Evolutionary conservation across 2,329 filamentous ascomycete genomes (phyloP).

Genomic region (Fusarium musae): DNA sequence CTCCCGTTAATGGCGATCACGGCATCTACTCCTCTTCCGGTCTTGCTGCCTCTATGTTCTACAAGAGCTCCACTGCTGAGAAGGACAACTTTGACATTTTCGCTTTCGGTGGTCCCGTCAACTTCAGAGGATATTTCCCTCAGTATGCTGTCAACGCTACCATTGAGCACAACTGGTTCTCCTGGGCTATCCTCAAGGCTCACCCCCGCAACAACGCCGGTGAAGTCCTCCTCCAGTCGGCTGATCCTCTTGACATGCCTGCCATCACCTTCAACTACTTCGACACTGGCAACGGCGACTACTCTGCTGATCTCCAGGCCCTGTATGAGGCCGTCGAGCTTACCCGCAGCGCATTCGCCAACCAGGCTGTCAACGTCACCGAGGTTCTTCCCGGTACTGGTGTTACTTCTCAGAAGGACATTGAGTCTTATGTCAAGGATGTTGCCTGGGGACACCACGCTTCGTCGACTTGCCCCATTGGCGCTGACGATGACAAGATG

Average conservation of each 20-base stretch:
- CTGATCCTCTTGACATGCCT: conserved; percentile 72
- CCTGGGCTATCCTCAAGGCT: conserved; percentile 63
- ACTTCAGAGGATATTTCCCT: conserved; percentile 68
- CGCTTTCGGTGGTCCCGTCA: conserved; percentile 64
- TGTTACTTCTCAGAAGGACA: conserved; percentile 28
- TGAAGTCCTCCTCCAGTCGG: conserved; percentile 68
- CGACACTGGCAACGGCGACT: conserved; percentile 60
- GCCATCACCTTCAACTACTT: conserved; percentile 72
- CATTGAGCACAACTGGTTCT: conserved; percentile 55
- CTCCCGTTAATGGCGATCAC: conserved; percentile 42
- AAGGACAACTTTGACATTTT: conserved; percentile 60
- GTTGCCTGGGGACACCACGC: conserved; percentile 51
- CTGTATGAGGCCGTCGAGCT: conserved; percentile 66
- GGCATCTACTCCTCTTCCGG: conserved; percentile 59
- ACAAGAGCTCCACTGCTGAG: conserved; percentile 52
- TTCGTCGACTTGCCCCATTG: conserved; percentile 49
- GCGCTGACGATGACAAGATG: conserved; percentile 46
- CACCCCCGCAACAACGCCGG: conserved; percentile 72
- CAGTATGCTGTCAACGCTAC: conserved; percentile 61
- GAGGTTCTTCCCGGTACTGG: conserved; percentile 32
- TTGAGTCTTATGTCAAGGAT: conserved; percentile 45
- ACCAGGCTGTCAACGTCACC: conserved; percentile 37
- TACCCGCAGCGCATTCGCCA: conserved; percentile 55
- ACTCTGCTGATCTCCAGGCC: conserved; percentile 62
- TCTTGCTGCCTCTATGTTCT: conserved; percentile 59